phyloP scores from a whole-genome alignment of 208 protist species.

The Leishmania arabica region DNA sequence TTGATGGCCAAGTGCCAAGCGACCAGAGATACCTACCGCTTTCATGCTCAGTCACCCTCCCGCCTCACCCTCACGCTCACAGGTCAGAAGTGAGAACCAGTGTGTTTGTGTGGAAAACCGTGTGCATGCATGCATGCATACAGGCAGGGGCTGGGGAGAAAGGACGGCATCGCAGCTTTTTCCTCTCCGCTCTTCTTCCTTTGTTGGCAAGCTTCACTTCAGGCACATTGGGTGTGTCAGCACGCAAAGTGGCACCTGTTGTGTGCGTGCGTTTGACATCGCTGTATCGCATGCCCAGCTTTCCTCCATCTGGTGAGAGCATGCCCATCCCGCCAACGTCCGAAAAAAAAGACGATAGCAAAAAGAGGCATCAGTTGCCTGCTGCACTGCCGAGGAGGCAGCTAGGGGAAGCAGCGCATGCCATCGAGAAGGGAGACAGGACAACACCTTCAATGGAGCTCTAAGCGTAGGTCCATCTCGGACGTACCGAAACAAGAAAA shows the following conservation, averaged over 20 bases:
- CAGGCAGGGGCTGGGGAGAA: not conserved
- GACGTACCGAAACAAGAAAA: no score
- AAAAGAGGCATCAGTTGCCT: not conserved
- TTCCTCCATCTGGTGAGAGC: not conserved
- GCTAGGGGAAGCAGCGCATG: not conserved
- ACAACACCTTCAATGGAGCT: not conserved
- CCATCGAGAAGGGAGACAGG: not conserved
- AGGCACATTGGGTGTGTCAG: not conserved
- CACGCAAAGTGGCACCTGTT: not conserved
- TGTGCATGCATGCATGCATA: not conserved
- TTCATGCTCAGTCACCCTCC: not conserved
- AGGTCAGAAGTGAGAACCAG: not conserved
- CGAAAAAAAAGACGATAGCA: not conserved
- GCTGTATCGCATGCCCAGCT: not conserved
- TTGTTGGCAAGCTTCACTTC: not conserved
- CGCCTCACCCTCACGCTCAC: not conserved
- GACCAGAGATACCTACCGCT: not conserved
- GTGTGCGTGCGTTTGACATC: not conserved
- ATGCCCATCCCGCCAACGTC: not conserved
- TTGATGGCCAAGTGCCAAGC: not conserved
- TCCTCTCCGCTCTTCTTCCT: not conserved
- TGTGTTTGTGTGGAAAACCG: no score
- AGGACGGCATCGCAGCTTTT: not conserved
- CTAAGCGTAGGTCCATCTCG: no score
- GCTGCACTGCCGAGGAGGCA: not conserved